Conservation (phyloP, 495 filamentous ascomycete species). For the Daldinia vernicosa region DNA sequence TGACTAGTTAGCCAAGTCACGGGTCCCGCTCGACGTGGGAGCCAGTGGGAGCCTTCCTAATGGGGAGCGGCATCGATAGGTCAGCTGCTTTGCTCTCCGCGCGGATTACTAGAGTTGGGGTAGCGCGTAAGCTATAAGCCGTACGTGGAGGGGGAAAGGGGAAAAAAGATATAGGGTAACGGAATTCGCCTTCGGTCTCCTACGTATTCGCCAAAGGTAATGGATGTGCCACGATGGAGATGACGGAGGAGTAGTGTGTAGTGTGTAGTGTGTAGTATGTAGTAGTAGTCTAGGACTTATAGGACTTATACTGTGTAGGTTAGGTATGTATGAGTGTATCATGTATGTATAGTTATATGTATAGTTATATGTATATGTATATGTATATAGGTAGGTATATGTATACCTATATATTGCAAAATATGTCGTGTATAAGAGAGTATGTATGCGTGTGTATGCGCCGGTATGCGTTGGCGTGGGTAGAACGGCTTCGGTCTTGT, state of each 20-base stretch:
- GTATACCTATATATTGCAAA: not conserved
- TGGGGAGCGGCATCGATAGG: constrained; percentile 32
- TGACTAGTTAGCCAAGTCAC: constrained; percentile 32
- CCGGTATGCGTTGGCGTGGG: not conserved
- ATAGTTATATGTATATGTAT: not conserved
- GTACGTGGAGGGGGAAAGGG: not conserved
- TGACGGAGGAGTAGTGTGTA: constrained; percentile 6
- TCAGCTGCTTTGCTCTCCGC: constrained; percentile 31
- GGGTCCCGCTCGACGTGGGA: constrained; percentile 19
- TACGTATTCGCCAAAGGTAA: not conserved
- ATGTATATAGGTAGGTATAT: not conserved
- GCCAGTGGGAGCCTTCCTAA: constrained; percentile 36
- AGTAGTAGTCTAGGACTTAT: not conserved
- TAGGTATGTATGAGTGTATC: too few species aligned
- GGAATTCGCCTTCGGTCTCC: constrained; percentile 30
- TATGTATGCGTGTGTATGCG: not conserved
- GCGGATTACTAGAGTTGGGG: constrained; percentile 39
- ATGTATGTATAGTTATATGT: not conserved
- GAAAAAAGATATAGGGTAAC: constrained; percentile 2
- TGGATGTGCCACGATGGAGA: not conserved
- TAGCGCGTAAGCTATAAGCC: constrained; percentile 19
- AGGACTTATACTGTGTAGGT: too few species aligned
- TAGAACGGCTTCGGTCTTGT: not conserved
- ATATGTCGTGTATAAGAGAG: not conserved
- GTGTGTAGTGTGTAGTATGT: too few species aligned